Evolutionary conservation across 306 rosid species (phyloP), one percentile per base, ranked within the genome.

Genomic region (Crotalaria pallida): DNA sequence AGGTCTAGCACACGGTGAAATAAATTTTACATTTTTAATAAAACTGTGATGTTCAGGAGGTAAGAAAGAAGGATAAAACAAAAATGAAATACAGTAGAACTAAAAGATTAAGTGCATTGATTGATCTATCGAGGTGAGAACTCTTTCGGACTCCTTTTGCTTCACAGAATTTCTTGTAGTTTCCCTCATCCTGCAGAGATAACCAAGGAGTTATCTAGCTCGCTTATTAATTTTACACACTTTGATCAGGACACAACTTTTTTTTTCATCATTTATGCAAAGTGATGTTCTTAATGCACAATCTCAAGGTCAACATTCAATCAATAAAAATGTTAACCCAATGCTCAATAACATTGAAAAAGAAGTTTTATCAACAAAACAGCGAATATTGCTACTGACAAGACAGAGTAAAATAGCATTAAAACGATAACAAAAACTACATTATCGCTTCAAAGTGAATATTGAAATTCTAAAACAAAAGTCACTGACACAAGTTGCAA

Each of bases 121-220:
- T 59, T 56, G 47, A 63, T 73, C 67, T 40, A 56, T 15, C 48
- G 40, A 69, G 26, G 43, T 7, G 47, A 40, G 58, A 69, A 18
- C 52, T 52, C 44, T 22, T 36, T 52, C 69, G 15, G 73, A 73
- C 71, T 41, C 75, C 55, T 36, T 58, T 36, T 51, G 47, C 63
- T 51, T 60, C 15, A 52, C 58, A 71, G 55, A 64, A 70, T 38
- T 69, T 36, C 23, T 69, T 36, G 44, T 17, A 43, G 38, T 36
- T 57, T 53, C 65, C 69, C 12, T 66, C 51, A 78, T 52, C 76
- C 83, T 82, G 86, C 56, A 0, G 57, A 71, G 40, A 71, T 47
- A 36, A 52, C 24, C 24, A 21, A 43, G 51, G 10, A 34, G 5
- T 52, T 36, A 45, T 36, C 51, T 48, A 50, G 31, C 29, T 53